These are phyloP conservation scores for Dipodascopsis uninucleata DNA, from an alignment of 805 yeast species.

Conservation along the genomic window DNA sequence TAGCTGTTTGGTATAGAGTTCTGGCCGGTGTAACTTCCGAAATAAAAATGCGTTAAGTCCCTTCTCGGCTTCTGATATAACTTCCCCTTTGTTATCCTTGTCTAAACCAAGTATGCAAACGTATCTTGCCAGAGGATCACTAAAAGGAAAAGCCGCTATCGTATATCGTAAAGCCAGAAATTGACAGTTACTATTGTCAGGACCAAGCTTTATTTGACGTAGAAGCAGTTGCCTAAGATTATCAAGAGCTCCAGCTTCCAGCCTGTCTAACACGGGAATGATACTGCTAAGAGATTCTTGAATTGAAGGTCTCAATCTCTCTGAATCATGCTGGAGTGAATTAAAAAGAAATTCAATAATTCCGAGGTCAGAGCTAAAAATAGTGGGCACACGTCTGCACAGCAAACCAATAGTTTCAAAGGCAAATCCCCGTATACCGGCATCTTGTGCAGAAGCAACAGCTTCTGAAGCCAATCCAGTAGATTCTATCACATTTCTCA, in stretches of 20 bases:
- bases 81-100: conserved; percentile 59
- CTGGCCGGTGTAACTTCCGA: conserved; percentile 45
- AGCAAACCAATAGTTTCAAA: conserved; percentile 78
- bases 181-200: conserved; percentile 49
- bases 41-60: conserved; percentile 87
- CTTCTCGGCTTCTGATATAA: conserved; percentile 70
- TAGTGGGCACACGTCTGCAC: conserved; percentile 18
- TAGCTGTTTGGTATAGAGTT: conserved; percentile 24
- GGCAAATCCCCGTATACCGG: conserved; percentile 54
- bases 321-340: conserved; percentile 59
- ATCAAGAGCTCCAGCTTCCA: conserved; percentile 36
- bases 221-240: conserved; percentile 43
- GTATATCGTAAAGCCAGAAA: conserved; percentile 63
- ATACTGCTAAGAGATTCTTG: conserved; percentile 67
- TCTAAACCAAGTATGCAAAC: conserved; percentile 65
- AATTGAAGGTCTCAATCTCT: conserved; percentile 61
- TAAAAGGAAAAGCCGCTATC: conserved; percentile 61
- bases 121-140: conserved; percentile 62
- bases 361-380: conserved; percentile 45
- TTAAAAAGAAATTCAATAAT: conserved; percentile 66
- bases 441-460: conserved; percentile 12
- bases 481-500: conserved; percentile 24
- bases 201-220: conserved; percentile 40
- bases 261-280: conserved; percentile 45
- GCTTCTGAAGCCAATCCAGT: conserved; percentile 36